Evolutionary conservation across 495 filamentous ascomycete genomes (phyloP).

Genomic region (Beverwykella pulmonaria): DNA sequence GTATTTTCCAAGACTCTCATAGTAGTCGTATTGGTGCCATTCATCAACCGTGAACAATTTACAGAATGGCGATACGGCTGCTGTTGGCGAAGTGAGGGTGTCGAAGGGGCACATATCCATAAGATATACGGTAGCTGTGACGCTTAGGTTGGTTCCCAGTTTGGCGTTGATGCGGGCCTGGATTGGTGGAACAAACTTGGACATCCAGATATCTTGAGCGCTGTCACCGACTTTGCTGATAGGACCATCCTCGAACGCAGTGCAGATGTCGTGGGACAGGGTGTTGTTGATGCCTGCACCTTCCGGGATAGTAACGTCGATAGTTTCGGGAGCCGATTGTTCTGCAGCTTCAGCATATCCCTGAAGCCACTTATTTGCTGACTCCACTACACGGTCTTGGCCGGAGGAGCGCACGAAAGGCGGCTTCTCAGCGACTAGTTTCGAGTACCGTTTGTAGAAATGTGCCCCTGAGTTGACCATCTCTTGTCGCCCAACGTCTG

Average conservation of each 20-base stretch:
- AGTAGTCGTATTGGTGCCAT: constrained; percentile 77
- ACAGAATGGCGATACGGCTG: constrained; percentile 66
- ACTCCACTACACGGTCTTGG: constrained; percentile 71
- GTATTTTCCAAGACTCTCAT: constrained; percentile 74
- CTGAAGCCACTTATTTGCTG: constrained; percentile 69
- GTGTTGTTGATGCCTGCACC: constrained; percentile 70
- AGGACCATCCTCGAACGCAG: constrained; percentile 59
- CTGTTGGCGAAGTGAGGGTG: constrained; percentile 60
- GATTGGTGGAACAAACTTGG: constrained; percentile 64
- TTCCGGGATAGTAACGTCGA: constrained; percentile 65
- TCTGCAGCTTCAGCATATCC: constrained; percentile 67
- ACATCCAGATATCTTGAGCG: constrained; percentile 57
- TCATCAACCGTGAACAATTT: constrained; percentile 67
- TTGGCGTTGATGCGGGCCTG: constrained; percentile 61
- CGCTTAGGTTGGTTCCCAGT: constrained; percentile 63
- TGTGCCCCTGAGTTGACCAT: constrained; percentile 73
- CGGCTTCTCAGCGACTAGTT: constrained; percentile 54
- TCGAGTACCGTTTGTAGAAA: constrained; percentile 71
- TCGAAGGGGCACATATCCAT: constrained; percentile 89
- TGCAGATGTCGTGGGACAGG: constrained; percentile 70
- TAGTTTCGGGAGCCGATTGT: constrained; percentile 46
- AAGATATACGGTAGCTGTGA: constrained; percentile 62
- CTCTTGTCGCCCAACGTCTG: constrained; percentile 69
- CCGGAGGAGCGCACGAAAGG: constrained; percentile 76
- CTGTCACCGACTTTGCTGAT: constrained; percentile 50